Conservation (phyloP, 2,329 filamentous ascomycete species). For the Exophiala sp. region DNA sequence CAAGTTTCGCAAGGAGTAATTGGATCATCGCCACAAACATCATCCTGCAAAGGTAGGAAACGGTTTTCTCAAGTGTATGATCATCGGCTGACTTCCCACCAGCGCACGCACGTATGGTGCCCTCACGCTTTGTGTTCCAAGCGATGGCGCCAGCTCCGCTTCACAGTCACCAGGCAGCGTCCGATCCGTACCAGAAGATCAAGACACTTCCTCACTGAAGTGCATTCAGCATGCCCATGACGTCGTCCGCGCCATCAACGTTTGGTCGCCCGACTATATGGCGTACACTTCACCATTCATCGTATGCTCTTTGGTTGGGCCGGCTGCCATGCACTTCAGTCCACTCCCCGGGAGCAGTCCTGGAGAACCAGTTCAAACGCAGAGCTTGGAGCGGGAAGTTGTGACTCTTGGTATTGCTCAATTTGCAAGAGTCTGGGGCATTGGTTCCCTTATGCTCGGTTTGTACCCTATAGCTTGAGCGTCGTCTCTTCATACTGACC, state of each 20-base stretch:
- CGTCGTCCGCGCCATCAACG: neutral
- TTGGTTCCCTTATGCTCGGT: constrained; percentile 5
- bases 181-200: neutral
- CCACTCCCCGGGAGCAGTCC: neutral
- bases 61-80: neutral
- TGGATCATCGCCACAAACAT: constrained; percentile 1
- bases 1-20: neutral
- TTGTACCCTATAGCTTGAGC: neutral
- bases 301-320: constrained; percentile 1
- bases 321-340: constrained; percentile 1
- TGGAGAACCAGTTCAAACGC: neutral
- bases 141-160: neutral
- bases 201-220: neutral
- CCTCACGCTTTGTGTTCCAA: neutral
- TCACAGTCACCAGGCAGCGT: neutral
- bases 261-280: constrained; percentile 3
- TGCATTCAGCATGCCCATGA: constrained; percentile 4
- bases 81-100: neutral
- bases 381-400: neutral
- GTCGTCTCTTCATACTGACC: neutral
- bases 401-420: neutral
- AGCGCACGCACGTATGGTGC: neutral
- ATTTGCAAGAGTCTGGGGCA: constrained; percentile 2
- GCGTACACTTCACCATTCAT: constrained; percentile 3
- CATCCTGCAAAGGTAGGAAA: neutral